phyloP scores from a whole-genome alignment of 108 stramenopile species.

The Nitzschia sp. region DNA sequence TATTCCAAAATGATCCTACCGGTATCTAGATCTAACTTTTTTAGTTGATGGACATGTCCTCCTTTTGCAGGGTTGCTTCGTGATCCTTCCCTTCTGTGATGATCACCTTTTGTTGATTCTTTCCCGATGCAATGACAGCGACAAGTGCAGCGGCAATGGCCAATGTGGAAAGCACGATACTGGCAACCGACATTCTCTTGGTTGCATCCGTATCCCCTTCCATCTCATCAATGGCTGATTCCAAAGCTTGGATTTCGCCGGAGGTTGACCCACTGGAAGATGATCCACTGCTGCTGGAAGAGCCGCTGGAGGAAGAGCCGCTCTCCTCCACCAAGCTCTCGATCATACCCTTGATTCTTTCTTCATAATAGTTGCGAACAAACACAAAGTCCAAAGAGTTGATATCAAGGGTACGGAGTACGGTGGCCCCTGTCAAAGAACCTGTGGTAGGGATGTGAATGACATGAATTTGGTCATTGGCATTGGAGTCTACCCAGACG shows the following conservation, averaged over 20 bases:
- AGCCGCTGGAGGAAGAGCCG: not conserved
- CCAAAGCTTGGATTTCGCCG: no score
- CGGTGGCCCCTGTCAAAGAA: not conserved
- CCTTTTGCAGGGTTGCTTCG: no score
- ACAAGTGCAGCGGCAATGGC: not conserved
- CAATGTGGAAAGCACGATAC: not conserved
- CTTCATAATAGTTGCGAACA: not conserved
- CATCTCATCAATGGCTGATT: not conserved
- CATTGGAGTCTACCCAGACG: not conserved
- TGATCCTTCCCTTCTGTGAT: no score
- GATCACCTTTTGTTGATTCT: not conserved
- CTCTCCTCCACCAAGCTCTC: not conserved
- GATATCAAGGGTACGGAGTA: not conserved
- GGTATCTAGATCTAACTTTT: no score
- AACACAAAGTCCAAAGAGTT: conserved; percentile 2
- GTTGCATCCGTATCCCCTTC: not conserved
- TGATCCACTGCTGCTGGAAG: not conserved
- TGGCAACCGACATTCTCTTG: not conserved
- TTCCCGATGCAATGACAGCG: not conserved
- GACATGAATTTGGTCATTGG: not conserved
- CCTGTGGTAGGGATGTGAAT: not conserved
- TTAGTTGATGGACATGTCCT: no score
- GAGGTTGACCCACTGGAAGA: no score
- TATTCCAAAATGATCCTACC: no score
- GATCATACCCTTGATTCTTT: not conserved